These are phyloP conservation scores for Beauveria caledonica DNA, from an alignment of 2,329 filamentous ascomycete genomes.

Conservation along the genomic window DNA sequence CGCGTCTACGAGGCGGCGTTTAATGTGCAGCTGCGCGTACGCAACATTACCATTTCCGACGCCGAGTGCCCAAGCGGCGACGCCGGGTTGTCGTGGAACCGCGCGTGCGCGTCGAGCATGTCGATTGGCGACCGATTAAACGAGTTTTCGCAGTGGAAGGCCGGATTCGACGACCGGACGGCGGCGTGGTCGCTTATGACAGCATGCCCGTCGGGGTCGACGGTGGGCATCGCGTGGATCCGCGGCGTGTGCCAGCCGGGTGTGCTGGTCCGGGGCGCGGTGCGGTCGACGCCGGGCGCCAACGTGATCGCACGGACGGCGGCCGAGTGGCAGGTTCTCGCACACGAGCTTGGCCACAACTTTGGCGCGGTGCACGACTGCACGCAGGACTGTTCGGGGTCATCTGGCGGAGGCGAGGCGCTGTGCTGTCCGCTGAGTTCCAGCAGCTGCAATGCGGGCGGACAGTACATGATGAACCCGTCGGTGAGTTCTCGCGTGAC, in stretches of 20 bases:
- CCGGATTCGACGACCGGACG: slow-evolving; percentile 58
- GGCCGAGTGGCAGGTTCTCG: slow-evolving; percentile 82
- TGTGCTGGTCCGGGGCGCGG: slow-evolving; percentile 24
- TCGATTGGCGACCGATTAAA: slow-evolving; percentile 67
- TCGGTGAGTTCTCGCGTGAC: slow-evolving; percentile 61
- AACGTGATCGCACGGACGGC: slow-evolving; percentile 73
- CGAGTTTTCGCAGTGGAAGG: slow-evolving; percentile 75
- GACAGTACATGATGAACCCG: slow-evolving; percentile 81
- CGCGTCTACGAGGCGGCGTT: slow-evolving; percentile 76
- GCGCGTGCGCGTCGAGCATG: slow-evolving; percentile 51
- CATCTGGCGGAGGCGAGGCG: slow-evolving; percentile 24
- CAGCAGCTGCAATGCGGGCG: slow-evolving; percentile 59
- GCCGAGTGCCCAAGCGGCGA: slow-evolving; percentile 56
- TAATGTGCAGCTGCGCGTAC: slow-evolving; percentile 78
- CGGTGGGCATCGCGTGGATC: slow-evolving; percentile 81
- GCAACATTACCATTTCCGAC: slow-evolving; percentile 68
- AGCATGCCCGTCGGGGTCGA: slow-evolving; percentile 64
- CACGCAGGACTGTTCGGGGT: slow-evolving; percentile 48
- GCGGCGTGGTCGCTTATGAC: slow-evolving; percentile 81
- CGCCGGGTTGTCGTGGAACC: slow-evolving; percentile 63
- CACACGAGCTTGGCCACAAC: slow-evolving; percentile 79
- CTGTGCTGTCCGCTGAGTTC: slow-evolving; percentile 65
- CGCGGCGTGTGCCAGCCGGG: slow-evolving; percentile 63
- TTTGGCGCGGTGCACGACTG: slow-evolving; percentile 90
- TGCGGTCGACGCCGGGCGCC: slow-evolving; percentile 43